phyloP scores from a whole-genome alignment of 345 rosid species.

The Eucalyptus cloeziana region DNA sequence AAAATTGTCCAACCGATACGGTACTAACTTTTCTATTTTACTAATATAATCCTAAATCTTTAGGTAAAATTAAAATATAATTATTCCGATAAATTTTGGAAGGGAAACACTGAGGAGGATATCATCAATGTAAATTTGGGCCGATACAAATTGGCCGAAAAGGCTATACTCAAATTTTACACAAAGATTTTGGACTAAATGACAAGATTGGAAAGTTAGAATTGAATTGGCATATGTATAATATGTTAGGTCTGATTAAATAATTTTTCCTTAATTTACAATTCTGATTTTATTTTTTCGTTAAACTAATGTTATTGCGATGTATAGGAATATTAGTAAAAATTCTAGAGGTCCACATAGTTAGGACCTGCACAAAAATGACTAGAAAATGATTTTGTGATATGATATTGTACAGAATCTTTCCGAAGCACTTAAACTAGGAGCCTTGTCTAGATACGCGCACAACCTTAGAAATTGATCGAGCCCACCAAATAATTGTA shows the following conservation, averaged over 20 bases:
- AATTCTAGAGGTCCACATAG: background rate
- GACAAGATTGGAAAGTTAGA: rapidly evolving
- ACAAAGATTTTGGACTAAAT: background rate
- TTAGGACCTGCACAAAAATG: background rate
- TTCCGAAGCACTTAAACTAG: background rate
- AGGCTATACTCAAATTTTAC: background rate
- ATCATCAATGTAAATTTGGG: too few species aligned
- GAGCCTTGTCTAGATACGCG: background rate
- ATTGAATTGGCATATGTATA: rapidly evolving
- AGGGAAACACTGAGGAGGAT: rapidly evolving
- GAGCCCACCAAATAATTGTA: background rate
- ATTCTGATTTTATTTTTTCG: background rate
- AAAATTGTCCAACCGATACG: background rate
- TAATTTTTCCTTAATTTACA: too few species aligned
- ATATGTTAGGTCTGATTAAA: too few species aligned
- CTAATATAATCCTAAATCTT: too few species aligned
- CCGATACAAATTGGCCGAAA: rapidly evolving
- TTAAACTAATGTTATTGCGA: background rate
- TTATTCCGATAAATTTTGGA: rapidly evolving
- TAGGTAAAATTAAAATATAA: background rate
- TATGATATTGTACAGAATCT: background rate
- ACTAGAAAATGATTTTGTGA: background rate
- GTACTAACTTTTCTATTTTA: too few species aligned
- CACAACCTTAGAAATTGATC: background rate
- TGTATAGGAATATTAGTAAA: background rate